These are phyloP conservation scores for Coemansia sp. DNA, from an alignment of 192 early-diverging fungal species.

Conservation along the genomic window DNA sequence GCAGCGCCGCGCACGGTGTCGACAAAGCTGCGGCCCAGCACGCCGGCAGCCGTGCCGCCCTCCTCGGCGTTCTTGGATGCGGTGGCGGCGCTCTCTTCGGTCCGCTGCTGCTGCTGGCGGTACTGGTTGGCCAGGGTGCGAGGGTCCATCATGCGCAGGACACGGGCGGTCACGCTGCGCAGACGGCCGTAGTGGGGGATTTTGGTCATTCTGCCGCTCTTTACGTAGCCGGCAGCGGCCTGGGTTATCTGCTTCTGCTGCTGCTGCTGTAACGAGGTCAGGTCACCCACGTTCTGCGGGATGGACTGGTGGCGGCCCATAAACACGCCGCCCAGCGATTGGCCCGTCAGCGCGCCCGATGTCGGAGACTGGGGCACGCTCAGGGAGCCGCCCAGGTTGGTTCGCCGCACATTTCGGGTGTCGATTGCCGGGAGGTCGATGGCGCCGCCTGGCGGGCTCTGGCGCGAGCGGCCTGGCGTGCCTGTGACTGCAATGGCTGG, in stretches of 20 bases:
- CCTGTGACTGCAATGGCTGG: no score
- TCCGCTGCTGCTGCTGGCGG: conserved; percentile 12
- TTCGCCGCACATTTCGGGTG: conserved; percentile 17
- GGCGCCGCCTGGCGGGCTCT: no score
- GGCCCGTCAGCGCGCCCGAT: conserved; percentile 1
- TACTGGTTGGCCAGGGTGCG: conserved; percentile 25
- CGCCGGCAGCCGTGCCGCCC: conserved; percentile 24
- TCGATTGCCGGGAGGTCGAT: conserved; percentile 30
- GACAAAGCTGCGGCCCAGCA: conserved; percentile 24
- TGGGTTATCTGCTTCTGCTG: background rate
- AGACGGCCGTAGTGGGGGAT: conserved; percentile 49
- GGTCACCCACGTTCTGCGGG: conserved; percentile 8
- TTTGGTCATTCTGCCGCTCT: conserved; percentile 48
- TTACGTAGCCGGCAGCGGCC: conserved; percentile 7
- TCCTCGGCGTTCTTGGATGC: conserved; percentile 13
- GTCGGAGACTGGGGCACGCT: conserved; percentile 40
- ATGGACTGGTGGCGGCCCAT: conserved; percentile 16
- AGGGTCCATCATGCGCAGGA: conserved; percentile 46
- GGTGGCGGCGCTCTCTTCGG: conserved; percentile 14
- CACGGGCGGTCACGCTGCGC: conserved; percentile 46
- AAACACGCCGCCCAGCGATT: conserved; percentile 2
- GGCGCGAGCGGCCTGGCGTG: no score
- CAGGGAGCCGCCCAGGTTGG: conserved; percentile 30
- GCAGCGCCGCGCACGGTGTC: conserved; percentile 22
- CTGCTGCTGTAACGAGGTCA: conserved; percentile 2